Conservation (phyloP, 169 alveolate species). For the Sarcocystis neurona region DNA sequence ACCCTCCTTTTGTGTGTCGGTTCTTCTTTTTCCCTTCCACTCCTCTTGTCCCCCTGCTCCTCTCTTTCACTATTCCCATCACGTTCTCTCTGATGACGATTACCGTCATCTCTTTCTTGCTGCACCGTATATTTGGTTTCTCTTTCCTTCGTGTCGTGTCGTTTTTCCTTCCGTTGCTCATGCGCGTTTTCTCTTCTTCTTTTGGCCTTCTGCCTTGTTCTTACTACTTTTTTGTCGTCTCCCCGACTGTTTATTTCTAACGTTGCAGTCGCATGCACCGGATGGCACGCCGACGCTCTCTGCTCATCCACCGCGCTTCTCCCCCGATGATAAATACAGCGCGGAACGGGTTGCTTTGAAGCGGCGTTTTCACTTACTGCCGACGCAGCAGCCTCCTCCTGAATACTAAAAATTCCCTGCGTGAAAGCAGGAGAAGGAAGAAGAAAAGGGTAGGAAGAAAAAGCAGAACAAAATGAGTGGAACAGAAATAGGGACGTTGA, state of each 20-base stretch:
- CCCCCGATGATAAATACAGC: slow-evolving; percentile 90
- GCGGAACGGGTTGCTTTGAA: slow-evolving; percentile 82
- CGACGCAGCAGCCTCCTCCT: slow-evolving; percentile 67
- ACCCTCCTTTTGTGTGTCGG: no score
- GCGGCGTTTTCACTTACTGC: slow-evolving; percentile 77
- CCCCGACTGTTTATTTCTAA: no score
- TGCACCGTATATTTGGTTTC: background rate
- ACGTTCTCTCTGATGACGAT: background rate
- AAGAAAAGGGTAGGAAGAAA: no score
- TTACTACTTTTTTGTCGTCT: no score
- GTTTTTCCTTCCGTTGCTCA: background rate
- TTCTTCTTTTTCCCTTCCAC: no score
- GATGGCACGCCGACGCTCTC: slow-evolving; percentile 80
- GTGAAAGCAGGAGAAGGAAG: no score
- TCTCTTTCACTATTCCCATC: background rate
- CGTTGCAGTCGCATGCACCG: slow-evolving; percentile 44
- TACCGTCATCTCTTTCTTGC: background rate
- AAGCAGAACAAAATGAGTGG: no score
- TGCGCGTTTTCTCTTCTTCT: background rate
- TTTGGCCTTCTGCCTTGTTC: background rate
- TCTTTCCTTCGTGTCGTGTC: background rate
- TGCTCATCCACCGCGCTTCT: slow-evolving; percentile 93
- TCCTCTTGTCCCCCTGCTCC: no score
- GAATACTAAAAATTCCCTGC: slow-evolving; percentile 53
- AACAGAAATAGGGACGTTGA: no score